Base-by-base conservation (phyloP, 495 filamentous ascomycete species). In the Aspergillus incahuasiensis region DNA sequence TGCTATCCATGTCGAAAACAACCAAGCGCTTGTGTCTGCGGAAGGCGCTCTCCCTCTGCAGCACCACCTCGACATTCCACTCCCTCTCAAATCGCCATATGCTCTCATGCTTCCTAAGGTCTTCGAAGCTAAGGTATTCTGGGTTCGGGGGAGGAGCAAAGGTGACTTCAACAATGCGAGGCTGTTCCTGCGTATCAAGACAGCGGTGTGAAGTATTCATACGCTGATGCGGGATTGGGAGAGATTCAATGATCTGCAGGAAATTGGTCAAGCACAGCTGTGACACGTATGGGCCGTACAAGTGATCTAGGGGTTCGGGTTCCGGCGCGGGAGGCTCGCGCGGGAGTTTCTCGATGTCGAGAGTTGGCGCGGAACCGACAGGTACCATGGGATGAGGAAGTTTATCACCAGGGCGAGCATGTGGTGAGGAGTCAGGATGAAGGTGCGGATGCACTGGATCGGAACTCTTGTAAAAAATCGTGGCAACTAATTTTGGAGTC, bases 1-100 rank as follows among this genome's bases (percentile, higher is more conserved):
- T 98, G 56, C 86, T 91, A 70, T 98, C 94, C 94, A 98, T 98
- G 66, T 98, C 94, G 62, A 98, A 98, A 22, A 95, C 85, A 2
- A 89, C 91, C 5, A 98, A 74, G 2, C 89, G 84, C 65, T 90
- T 88, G 66, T 91, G 80, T 20, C 83, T 79, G 40, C 87, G 81
- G 75, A 85, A 90, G n/a, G 89, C 75, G 28, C 76, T 81, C 57
- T 91, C 87, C 43, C 63, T 61, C 66, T 91, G 86, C 48, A 95
- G 73, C 9, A 86, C 82, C 9, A 90, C 84, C 63, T 96, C 90
- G 30, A 95, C 82, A 60, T 90, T 90, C 89, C 89, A 94, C 68
- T 92, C 87, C 25, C 82, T 79, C 78, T 94, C 89, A 58, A 92
- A 92, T 15, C 83, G 79, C 76, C 86, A 89, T 55, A 95, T 81